These are phyloP conservation scores for Fraxinus americana DNA, from an alignment of 257 asterid species.

Conservation along the genomic window DNA sequence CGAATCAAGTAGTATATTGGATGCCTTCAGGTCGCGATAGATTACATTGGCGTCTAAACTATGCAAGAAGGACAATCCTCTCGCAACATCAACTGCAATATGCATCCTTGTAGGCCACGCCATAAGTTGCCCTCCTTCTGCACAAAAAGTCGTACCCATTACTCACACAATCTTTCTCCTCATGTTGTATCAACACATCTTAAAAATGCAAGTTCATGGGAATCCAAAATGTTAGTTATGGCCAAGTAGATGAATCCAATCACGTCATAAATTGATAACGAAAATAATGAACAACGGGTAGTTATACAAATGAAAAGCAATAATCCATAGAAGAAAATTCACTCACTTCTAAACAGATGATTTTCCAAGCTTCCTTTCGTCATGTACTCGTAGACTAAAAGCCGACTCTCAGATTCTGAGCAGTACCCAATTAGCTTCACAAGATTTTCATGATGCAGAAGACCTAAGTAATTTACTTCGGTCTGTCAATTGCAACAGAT, in stretches of 20 bases:
- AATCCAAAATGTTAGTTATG: not conserved
- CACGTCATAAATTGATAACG: not conserved
- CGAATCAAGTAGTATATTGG: conserved; percentile 67
- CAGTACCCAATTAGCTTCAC: conserved; percentile 78
- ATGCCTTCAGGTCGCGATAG: conserved; percentile 69
- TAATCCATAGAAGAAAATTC: not conserved
- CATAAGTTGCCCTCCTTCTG: conserved; percentile 65
- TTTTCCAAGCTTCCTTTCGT: conserved; percentile 79
- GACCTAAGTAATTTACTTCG: conserved; percentile 68
- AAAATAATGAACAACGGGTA: not conserved
- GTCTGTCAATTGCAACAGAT: conserved; percentile 39
- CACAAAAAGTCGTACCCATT: conserved; percentile 3
- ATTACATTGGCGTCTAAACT: conserved; percentile 59
- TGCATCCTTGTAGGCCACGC: conserved; percentile 61
- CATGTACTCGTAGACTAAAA: conserved; percentile 74
- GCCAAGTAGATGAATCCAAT: not conserved
- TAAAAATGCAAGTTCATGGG: not conserved
- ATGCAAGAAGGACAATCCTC: conserved; percentile 67
- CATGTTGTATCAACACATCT: not conserved
- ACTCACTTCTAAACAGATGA: conserved; percentile 67
- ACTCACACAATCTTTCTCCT: not conserved
- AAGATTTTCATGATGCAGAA: conserved; percentile 62
- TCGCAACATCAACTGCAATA: conserved; percentile 62
- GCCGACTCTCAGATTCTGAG: conserved; percentile 57
- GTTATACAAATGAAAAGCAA: not conserved